Base-by-base conservation (phyloP, 2,329 filamentous ascomycete species). In the Chrysoporthe deuterocubensis region DNA sequence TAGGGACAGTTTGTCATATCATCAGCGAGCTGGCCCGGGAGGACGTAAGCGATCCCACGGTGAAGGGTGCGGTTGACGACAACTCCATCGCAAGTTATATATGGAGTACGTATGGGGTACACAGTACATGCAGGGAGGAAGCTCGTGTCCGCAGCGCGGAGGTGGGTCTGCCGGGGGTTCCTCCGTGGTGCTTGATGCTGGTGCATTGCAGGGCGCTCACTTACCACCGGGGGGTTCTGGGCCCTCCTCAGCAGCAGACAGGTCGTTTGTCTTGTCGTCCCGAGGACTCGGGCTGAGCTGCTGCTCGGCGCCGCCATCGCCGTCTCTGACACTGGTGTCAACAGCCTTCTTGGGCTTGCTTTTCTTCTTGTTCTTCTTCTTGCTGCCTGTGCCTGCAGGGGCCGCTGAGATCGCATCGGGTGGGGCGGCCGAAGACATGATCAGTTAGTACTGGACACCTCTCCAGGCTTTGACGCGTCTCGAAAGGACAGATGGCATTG, bases 351-450 rank as follows among this genome's bases (percentile, higher is more conserved):
- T 65, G 50, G 65, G 66, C 48, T 68, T 48, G 59, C 66, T 60
- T 61, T 69, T 69, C 46, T 68, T 61, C 67, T 67, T 69, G 57
- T 69, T 70, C 62, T 68, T 69, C 61, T 70, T 70, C 21, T 67
- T 70, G 54, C 61, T 70, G 54, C 59, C 62, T 65, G 68, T 34
- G 67, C 59, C 64, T 68, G 62, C 62, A 44, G 46, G 52, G 9
- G 57, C 44, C 7, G 60, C 63, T 61, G 69, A 37, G 37, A 68
- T 64, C 54, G 69, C 66, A 50, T 70, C 69, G 37, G 68, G 63
- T 67, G 69, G 69, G 54, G 69, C 69, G 54, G 64, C 69, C 64
- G 69, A 67, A 69, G 69, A 70, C 69, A 70, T 70, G 69, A 48
- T 69, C 68, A 68, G 64, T 68, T 69, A 64, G 68, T 60, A 68